Percentiles rank a stretch among this genome's conserved stretches.
Conservation (phyloP, 306 rosid species). For the Luffa aegyptiaca region DNA sequence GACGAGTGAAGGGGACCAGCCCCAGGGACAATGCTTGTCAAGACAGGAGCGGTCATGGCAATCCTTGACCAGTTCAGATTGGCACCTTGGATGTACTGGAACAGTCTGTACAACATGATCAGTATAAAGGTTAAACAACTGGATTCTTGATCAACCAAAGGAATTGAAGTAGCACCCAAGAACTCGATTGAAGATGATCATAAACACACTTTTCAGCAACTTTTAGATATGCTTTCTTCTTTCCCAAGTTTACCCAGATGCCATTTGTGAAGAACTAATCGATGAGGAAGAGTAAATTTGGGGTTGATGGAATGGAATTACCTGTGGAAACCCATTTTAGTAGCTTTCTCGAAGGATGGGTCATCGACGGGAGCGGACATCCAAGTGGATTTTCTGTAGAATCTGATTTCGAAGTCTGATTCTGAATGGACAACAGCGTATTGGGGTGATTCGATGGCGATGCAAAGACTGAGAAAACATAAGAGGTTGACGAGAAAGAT, state of each 20-base stretch:
- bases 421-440: conserved; percentile 44
- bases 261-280: background rate
- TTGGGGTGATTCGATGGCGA: conserved; percentile 7
- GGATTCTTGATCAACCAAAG: background rate
- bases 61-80: conserved; percentile 73
- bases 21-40: conserved; percentile 54
- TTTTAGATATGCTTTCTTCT: background rate
- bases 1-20: conserved; percentile 62
- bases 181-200: background rate
- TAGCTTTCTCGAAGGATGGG: conserved; percentile 50
- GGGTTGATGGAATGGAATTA: background rate
- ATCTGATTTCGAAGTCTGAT: conserved; percentile 71
- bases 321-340: conserved; percentile 64
- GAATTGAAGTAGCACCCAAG: background rate
- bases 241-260: background rate
- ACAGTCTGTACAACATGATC: conserved; percentile 34
- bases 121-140: background rate
- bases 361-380: conserved; percentile 42
- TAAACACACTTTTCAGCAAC: background rate
- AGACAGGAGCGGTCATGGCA: conserved; percentile 53
- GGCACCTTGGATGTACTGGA: conserved; percentile 78
- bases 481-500: background rate
- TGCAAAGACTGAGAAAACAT: conserved; percentile 10
- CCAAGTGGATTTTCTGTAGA: conserved; percentile 41
- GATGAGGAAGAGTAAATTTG: background rate